These are phyloP conservation scores for Boletellus ananiceps DNA, from an alignment of 768 basidiomycete species.

Conservation along the genomic window DNA sequence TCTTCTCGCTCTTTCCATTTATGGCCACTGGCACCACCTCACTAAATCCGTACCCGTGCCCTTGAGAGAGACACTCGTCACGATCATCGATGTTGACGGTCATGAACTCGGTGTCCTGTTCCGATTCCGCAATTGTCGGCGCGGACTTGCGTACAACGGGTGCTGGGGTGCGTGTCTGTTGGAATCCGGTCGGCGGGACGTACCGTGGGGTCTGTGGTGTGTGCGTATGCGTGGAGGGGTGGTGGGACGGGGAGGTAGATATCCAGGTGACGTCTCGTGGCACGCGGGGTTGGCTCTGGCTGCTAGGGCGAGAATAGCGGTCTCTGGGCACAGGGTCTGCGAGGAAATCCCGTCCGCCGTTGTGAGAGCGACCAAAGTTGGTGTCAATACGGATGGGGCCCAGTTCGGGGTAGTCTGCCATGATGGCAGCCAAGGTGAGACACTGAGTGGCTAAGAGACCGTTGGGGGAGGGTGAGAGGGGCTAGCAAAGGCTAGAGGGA, in stretches of 20 bases:
- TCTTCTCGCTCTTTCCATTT: slow-evolving; percentile 30
- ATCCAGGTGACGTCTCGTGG: slow-evolving; percentile 31
- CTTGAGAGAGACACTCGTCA: slow-evolving; percentile 16
- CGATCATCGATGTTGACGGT: slow-evolving; percentile 27
- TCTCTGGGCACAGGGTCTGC: slow-evolving; percentile 22
- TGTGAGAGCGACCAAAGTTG: slow-evolving; percentile 26
- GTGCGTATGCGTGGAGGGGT: slow-evolving; percentile 25
- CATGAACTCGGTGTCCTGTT: slow-evolving; percentile 33
- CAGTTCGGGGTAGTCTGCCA: slow-evolving; percentile 26
- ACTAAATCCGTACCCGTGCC: slow-evolving; percentile 22
- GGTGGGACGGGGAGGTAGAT: slow-evolving; percentile 25
- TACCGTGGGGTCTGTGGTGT: slow-evolving; percentile 28
- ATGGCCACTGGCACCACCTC: slow-evolving; percentile 18
- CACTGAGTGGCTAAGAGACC: not conserved
- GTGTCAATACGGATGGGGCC: slow-evolving; percentile 28
- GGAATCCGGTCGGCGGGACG: slow-evolving; percentile 15
- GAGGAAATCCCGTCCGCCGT: slow-evolving; percentile 25
- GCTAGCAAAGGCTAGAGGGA: not conserved
- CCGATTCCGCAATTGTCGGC: slow-evolving; percentile 29
- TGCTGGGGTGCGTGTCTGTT: slow-evolving; percentile 24
- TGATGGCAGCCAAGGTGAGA: slow-evolving; percentile 7
- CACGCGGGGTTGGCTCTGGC: slow-evolving; percentile 21
- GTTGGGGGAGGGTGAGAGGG: not conserved
- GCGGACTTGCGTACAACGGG: slow-evolving; percentile 27
- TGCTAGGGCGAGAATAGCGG: slow-evolving; percentile 28